Base-by-base conservation (phyloP, 1,284 basidiomycete species). In the Mycena sp. region DNA sequence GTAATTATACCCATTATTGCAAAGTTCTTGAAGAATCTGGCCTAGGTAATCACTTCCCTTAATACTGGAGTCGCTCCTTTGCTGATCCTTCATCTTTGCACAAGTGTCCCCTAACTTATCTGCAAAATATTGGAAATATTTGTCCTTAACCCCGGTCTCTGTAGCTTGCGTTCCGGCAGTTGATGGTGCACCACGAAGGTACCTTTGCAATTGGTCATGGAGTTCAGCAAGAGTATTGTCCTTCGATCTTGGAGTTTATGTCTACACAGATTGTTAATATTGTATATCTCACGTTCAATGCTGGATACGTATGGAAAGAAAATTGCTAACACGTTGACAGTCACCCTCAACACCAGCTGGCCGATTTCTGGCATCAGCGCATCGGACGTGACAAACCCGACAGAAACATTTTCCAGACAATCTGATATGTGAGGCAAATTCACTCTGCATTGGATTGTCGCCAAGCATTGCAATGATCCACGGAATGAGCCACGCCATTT, bases 361-460 rank as follows among this genome's bases (percentile, higher is more conserved):
- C 7, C 32, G 32, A 35, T 35, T 35, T 35, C 14, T 35, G 7
- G 32, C 14, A 14, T 35, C 32, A 9, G 32, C 32, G 32, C 32
- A 7, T 7, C 32, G 32, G 7, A 35, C 32, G 14, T 35, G 32
- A 35, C 66, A 70, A 6, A 66, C 56, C 3, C 69, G 61, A 45
- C 69, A 70, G 25, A 69, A 69, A 30, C 56, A 65, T 21, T 64
- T 67, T 2, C 68, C 69, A 16, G 26, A 32, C 59, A 68, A 32
- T 1, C 69, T 63, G 23, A 73, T 65, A 37, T 73, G 71, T n/a
- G 61, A 67, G 2, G 67, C 56, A 50, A 73, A 68, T 40, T 72
- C 71, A 48, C 67, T 68, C 29, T 69, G 67, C 72, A 72, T 73
- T 0, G 72, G 70, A 52, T 71, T 72, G 26, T 72, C 71, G n/a